Evolutionary conservation across 2,329 filamentous ascomycete genomes (phyloP), one percentile per base, ranked within the genome.

Genomic region (Arthrobotrys iridis): DNA sequence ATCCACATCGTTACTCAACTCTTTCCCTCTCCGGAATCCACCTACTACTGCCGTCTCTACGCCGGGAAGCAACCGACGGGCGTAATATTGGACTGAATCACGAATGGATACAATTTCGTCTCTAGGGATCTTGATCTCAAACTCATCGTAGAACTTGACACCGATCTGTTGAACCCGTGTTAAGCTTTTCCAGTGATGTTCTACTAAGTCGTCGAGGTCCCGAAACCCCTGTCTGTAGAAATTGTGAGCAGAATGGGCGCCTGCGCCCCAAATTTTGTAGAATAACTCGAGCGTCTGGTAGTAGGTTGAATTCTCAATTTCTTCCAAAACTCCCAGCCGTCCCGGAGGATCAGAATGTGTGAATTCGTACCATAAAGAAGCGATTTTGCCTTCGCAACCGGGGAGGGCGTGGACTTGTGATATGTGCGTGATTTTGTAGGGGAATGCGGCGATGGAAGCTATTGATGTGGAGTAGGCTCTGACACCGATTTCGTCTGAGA

Each of bases 231-330:
- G 88, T 13, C 88, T 86, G 81, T 93, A 95, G 79, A 97, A 97
- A 0, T 93, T 88, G 13, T 90, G 86, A 0, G 94, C 93, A 0
- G 91, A 95, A 10, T 88, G 88, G 1, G 91, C 90, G 0, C 91
- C 94, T 0, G 97, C 93, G n/a, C 93, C 94, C 91, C 93, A 97
- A 68, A 97, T 96, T 3, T 91, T 85, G 82, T 91, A 91, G 82
- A 98, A 97, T 0, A 86, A 81, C 46, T 87, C 85, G 2, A 97
- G 82, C 0, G 89, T 85, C 18, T 85, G 85, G 70, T 95, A 85
- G 68, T 86, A 87, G 10, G 87, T 84, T 78, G 96, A 89, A 0
- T 83, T 82, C 58, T 90, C 86, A 0, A 91, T 86, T 2, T 88
- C 87, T 5, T 86, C 83, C 0, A 89, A 89, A 22, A 92, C 91